These are phyloP conservation scores for Acacia acuminata DNA, from an alignment of 306 rosid genomes.

Conservation along the genomic window DNA sequence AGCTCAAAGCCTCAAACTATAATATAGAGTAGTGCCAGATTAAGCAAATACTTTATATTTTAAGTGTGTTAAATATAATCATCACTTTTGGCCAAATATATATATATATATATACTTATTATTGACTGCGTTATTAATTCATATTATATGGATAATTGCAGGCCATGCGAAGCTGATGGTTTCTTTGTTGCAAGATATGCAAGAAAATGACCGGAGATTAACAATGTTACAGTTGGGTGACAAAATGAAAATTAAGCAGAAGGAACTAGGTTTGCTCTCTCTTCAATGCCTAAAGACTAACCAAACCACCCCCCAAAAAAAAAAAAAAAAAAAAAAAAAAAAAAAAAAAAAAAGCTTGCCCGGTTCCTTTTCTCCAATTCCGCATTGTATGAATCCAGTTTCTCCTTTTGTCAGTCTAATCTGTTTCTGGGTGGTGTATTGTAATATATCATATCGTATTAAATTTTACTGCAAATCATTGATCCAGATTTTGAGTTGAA, in stretches of 20 bases:
- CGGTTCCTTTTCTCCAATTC: not conserved
- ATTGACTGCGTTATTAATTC: not conserved
- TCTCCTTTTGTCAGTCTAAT: slow-evolving; percentile 11
- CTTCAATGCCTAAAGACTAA: not conserved
- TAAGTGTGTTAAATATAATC: not conserved
- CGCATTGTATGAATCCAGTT: slow-evolving; percentile 4
- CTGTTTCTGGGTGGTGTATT: slow-evolving; percentile 26
- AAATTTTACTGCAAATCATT: slow-evolving; percentile 34
- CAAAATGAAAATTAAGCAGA: slow-evolving; percentile 73
- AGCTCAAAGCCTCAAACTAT: not conserved
- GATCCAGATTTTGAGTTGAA: slow-evolving; percentile 71
- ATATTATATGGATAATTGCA: slow-evolving; percentile 42
- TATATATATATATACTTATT: too few relatives aligned
- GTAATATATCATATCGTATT: not conserved
- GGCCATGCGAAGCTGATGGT: slow-evolving; percentile 75
- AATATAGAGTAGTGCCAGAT: not conserved
- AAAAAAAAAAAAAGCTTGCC: not conserved
- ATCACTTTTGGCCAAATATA: not conserved
- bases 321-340: too few relatives aligned
- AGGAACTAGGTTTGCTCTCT: slow-evolving; percentile 63
- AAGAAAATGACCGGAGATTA: slow-evolving; percentile 70
- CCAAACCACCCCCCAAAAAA: too few relatives aligned
- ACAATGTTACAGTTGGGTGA: slow-evolving; percentile 89
- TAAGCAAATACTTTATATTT: not conserved
- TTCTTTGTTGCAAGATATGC: slow-evolving; percentile 77